A percentile compares a stretch with the other conserved stretches of the same genome.
Evolutionary conservation across 768 basidiomycete species (phyloP).

Genomic region (Lyophyllum shimeji): DNA sequence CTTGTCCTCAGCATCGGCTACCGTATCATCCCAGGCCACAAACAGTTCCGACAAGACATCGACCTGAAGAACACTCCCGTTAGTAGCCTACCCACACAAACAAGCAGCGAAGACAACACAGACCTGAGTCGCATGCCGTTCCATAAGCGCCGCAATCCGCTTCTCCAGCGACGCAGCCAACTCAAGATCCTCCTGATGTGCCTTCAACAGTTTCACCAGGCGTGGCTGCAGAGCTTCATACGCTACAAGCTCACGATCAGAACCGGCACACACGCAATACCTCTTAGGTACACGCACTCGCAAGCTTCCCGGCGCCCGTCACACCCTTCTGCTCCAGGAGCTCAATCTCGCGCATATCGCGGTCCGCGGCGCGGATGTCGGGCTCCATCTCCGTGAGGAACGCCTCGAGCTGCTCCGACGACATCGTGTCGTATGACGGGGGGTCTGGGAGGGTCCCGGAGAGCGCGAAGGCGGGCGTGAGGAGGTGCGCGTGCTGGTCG

Average conservation of each 20-base stretch:
- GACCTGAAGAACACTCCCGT: conserved; percentile 43
- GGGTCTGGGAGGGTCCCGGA: conserved; percentile 56
- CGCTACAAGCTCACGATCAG: conserved; percentile 37
- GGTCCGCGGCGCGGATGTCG: conserved; percentile 80
- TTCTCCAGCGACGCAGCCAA: conserved; percentile 62
- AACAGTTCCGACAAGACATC: conserved; percentile 83
- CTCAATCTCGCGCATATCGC: conserved; percentile 79
- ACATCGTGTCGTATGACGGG: conserved; percentile 59
- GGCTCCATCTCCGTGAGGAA: conserved; percentile 78
- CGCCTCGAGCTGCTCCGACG: conserved; percentile 66
- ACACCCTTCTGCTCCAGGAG: conserved; percentile 69
- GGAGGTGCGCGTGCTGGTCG: conserved; percentile 70
- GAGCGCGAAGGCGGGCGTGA: conserved; percentile 76
- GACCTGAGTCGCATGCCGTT: conserved; percentile 72
- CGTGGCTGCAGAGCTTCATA: conserved; percentile 66
- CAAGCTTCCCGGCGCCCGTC: conserved; percentile 68
- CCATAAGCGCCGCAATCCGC: conserved; percentile 63
- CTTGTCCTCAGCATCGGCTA: conserved; percentile 66
- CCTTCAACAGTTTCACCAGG: conserved; percentile 55
- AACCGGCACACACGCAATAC: not conserved
- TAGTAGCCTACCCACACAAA: not conserved
- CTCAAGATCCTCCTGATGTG: conserved; percentile 58
- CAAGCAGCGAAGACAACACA: conserved; percentile 18
- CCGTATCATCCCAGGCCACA: conserved; percentile 79
- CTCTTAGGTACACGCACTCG: conserved; percentile 38